Conservation (phyloP, 306 rosid species). For the Coriaria nepalensis region DNA sequence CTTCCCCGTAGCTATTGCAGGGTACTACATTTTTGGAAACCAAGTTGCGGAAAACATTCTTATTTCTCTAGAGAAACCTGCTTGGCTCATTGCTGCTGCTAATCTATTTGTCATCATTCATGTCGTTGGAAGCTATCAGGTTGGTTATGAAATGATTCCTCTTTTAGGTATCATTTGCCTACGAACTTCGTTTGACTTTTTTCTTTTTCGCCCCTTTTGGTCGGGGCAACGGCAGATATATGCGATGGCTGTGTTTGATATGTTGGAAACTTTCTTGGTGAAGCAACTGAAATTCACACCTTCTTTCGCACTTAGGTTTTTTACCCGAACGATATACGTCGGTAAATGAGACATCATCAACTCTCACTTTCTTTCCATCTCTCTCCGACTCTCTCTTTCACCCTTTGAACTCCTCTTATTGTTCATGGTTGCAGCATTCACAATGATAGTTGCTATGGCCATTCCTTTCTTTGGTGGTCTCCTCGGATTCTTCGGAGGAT, state of each 20-base stretch:
- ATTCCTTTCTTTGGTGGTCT: conserved; percentile 75
- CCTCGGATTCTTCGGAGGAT: conserved; percentile 84
- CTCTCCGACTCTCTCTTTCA: neutral
- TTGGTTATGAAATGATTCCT: neutral
- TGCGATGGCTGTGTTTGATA: conserved; percentile 79
- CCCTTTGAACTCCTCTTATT: neutral
- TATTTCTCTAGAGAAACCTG: conserved; percentile 31
- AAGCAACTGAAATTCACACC: conserved; percentile 32
- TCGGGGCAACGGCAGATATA: conserved; percentile 28
- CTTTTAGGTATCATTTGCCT: too few species aligned
- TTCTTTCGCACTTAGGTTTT: conserved; percentile 37
- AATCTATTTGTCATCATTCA: conserved; percentile 65
- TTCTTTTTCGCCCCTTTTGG: neutral
- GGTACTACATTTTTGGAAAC: conserved; percentile 53
- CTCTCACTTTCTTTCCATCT: neutral
- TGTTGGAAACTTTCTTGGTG: conserved; percentile 60
- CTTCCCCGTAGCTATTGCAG: conserved; percentile 59
- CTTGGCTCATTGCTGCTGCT: conserved; percentile 63
- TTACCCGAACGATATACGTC: conserved; percentile 36
- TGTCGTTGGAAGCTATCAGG: conserved; percentile 80
- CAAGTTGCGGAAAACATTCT: conserved; percentile 32
- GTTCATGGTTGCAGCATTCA: conserved; percentile 26
- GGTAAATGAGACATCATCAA: conserved; percentile 25
- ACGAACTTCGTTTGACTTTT: too few species aligned
- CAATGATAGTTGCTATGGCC: conserved; percentile 46